Evolutionary conservation across 1,139 yeast genomes (phyloP).

Genomic region (Suhomyces bolitotheri): DNA sequence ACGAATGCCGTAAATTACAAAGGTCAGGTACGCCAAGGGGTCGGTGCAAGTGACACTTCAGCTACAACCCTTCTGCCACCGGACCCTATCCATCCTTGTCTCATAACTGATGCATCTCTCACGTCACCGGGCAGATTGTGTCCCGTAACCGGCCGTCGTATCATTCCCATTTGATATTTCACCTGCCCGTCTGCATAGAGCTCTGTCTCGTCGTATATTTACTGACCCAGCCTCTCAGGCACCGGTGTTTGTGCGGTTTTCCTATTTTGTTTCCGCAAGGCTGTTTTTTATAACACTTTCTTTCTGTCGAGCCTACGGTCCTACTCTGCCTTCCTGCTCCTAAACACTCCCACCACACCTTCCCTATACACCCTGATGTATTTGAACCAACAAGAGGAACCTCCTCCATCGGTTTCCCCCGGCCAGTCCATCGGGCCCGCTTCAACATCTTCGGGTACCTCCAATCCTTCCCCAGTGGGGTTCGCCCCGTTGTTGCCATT

Average conservation of each 20-base stretch:
- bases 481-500: constrained; percentile 8
- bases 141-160: no score
- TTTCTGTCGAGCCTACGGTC: neutral
- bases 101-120: no score
- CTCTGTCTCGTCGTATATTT: constrained; percentile 13
- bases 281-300: constrained; percentile 7
- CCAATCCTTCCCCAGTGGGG: neutral
- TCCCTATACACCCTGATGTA: constrained; percentile 5
- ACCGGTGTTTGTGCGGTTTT: constrained; percentile 3
- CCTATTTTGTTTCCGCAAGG: neutral
- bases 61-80: no score
- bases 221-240: constrained; percentile 13
- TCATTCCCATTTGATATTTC: no score
- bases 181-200: constrained; percentile 8
- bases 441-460: neutral
- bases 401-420: constrained; percentile 5
- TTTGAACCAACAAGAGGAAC: constrained; percentile 9
- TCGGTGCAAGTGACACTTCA: neutral
- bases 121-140: no score
- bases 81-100: no score
- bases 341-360: neutral
- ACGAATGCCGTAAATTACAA: constrained; percentile 12
- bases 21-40: constrained; percentile 5
- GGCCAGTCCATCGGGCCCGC: neutral
- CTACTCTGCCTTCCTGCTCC: neutral